Evolutionary conservation across 768 basidiomycete genomes (phyloP).

Genomic region (Lactifluus subvellereus): DNA sequence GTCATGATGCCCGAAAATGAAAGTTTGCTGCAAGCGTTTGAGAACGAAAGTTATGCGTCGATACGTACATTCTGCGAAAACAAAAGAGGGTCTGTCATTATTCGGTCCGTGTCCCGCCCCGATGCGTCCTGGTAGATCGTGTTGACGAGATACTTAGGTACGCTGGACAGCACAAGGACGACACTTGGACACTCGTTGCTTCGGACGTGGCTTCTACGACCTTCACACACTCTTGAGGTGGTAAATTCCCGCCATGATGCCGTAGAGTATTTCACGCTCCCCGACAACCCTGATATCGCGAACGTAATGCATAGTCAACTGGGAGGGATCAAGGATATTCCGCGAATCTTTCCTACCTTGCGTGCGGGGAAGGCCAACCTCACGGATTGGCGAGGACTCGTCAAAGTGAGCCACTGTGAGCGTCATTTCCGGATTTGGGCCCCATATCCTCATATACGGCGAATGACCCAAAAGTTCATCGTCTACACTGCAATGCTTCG

Average conservation of each 20-base stretch:
- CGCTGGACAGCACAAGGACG: conserved; percentile 74
- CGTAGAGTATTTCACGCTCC: conserved; percentile 63
- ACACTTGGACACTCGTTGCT: conserved; percentile 70
- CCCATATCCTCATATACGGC: not conserved
- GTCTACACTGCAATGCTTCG: conserved; percentile 72
- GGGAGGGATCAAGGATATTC: conserved; percentile 74
- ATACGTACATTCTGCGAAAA: conserved; percentile 66
- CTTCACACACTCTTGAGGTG: conserved; percentile 61
- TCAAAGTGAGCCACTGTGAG: conserved; percentile 51
- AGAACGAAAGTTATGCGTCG: conserved; percentile 80
- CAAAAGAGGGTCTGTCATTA: conserved; percentile 85
- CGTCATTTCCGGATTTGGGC: not conserved
- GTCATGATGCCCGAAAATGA: not conserved
- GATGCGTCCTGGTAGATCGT: not conserved
- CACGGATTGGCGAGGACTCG: conserved; percentile 76
- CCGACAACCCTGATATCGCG: conserved; percentile 58
- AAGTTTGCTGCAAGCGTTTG: conserved; percentile 88
- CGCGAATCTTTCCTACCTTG: conserved; percentile 53
- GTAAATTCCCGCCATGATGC: conserved; percentile 81
- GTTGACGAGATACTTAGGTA: conserved; percentile 40
- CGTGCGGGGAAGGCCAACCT: conserved; percentile 58
- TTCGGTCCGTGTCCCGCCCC: conserved; percentile 48
- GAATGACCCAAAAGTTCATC: conserved; percentile 49
- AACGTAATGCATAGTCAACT: conserved; percentile 57
- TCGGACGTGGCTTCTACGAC: conserved; percentile 84